Evolutionary conservation across 768 basidiomycete species (phyloP).

Genomic region (Cystofilobasidium bisporidii): DNA sequence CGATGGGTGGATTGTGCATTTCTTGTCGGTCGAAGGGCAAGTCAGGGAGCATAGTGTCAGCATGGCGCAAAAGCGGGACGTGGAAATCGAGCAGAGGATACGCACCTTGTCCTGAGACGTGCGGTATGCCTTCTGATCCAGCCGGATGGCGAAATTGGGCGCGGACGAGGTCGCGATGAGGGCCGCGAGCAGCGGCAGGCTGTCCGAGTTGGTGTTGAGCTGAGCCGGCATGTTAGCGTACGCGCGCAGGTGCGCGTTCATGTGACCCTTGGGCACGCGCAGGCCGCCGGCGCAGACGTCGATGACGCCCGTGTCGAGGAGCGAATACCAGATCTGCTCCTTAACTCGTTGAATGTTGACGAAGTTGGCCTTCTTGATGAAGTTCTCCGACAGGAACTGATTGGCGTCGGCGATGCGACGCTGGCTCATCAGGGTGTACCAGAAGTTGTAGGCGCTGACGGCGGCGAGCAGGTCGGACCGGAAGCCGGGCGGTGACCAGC

Average conservation of each 20-base stretch:
- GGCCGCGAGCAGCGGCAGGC: slow-evolving; percentile 65
- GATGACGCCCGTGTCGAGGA: slow-evolving; percentile 72
- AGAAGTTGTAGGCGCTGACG: slow-evolving; percentile 68
- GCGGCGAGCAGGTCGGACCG: slow-evolving; percentile 73
- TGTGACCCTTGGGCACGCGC: slow-evolving; percentile 17
- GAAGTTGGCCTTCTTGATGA: slow-evolving; percentile 75
- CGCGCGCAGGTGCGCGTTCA: slow-evolving; percentile 28
- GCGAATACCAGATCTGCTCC: slow-evolving; percentile 60
- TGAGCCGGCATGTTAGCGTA: slow-evolving; percentile 49
- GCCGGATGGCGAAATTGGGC: slow-evolving; percentile 79
- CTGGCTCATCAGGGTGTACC: slow-evolving; percentile 61
- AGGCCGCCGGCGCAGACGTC: slow-evolving; percentile 63
- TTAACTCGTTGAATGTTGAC: slow-evolving; percentile 72
- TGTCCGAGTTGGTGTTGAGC: slow-evolving; percentile 63
- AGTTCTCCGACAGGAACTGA: slow-evolving; percentile 71
- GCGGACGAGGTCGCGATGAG: slow-evolving; percentile 76
- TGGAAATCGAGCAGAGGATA: neutral
- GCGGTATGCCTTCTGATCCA: slow-evolving; percentile 53
- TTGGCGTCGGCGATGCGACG: slow-evolving; percentile 60
- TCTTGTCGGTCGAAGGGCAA: slow-evolving; percentile 44
- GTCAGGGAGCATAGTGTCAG: neutral
- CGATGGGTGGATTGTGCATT: slow-evolving; percentile 67
- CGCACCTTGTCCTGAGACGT: slow-evolving; percentile 76
- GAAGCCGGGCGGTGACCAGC: slow-evolving; percentile 70
- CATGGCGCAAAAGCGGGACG: too few species aligned